Percentiles rank a stretch among this genome's conserved stretches.
phyloP scores from a whole-genome alignment of 495 filamentous ascomycete genomes.

The Aeminium ludgeri region DNA sequence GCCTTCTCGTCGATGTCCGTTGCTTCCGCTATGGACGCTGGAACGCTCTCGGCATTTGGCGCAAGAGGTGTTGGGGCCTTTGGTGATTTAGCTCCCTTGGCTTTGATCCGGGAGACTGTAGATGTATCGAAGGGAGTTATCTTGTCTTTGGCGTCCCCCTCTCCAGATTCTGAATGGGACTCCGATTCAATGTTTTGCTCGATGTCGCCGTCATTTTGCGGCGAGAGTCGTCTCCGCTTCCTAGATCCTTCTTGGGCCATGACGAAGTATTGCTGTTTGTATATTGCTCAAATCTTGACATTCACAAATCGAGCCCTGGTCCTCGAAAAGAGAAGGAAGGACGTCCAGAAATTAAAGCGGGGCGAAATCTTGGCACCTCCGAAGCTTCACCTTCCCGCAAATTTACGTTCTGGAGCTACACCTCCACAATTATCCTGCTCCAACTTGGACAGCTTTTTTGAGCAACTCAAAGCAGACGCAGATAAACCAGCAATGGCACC shows the following conservation, averaged over 20 bases:
- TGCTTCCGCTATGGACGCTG: constrained; percentile 2
- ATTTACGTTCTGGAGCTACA: neutral
- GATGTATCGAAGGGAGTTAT: neutral
- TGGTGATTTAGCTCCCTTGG: neutral
- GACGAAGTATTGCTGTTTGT: no score
- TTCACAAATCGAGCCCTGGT: no score
- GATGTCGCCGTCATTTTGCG: neutral
- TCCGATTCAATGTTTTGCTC: neutral
- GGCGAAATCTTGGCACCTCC: constrained; percentile 2
- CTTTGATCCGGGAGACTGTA: constrained; percentile 3
- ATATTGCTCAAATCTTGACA: no score
- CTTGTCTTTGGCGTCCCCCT: neutral
- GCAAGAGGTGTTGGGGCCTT: neutral
- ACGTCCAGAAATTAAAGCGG: neutral
- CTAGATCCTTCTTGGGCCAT: no score
- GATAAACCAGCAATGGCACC: no score
- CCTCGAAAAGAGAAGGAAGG: neutral
- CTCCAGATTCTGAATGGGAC: neutral
- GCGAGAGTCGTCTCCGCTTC: neutral
- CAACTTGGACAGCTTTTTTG: no score
- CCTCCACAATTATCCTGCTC: no score
- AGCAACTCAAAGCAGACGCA: no score
- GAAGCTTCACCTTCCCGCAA: neutral
- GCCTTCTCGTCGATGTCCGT: constrained; percentile 27
- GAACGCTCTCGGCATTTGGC: neutral